Evolutionary conservation across 441 rosid species (phyloP), one percentile per base, ranked within the genome.

Genomic region (Iberis amara): DNA sequence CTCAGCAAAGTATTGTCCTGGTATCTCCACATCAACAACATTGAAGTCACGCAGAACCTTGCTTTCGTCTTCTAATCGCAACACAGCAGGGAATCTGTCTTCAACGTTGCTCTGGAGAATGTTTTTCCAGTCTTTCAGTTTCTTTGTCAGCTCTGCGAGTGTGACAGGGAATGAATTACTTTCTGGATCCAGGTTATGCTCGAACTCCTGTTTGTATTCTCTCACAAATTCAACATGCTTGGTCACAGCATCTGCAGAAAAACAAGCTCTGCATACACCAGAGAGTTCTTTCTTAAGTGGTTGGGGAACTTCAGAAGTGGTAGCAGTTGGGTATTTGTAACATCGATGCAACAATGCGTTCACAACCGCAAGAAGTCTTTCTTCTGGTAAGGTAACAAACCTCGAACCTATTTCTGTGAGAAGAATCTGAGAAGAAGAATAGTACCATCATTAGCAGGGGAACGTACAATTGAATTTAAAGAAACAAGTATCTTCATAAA

Each of bases 281-380:
- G 97, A 85, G 55, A 94, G 96, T 78, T 89, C 99, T 73, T 94
- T 94, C 76, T 94, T 94, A 52, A 94, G 97, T 58, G 99, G 85
- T 53, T 80, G 94, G 21, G 99, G 99, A 69, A 94, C 99, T 71
- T 94, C 99, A 3, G 89, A 91, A 13, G 94, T 89, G 28, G 97
- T 89, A 48, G 95, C 96, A 52, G 96, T 86, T 24, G 97, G 99
- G 57, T 89, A 92, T 78, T 92, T 92, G 79, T 92, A 92, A 68
- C 97, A 94, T 42, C 97, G 99, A 72, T 89, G 97, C 59, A 94
- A 89, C 75, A 94, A 68, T 11, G 99, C 99, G 77, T 94, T 94
- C 74, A 94, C 99, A 40, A 89, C 99, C 0, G 96, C 96, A 57
- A 94, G 91, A 40, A 94, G 95, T 72, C 97, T 86, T 76, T 94